These are phyloP conservation scores for Populus hybrid DNA, from an alignment of 441 rosid species.

Conservation along the genomic window DNA sequence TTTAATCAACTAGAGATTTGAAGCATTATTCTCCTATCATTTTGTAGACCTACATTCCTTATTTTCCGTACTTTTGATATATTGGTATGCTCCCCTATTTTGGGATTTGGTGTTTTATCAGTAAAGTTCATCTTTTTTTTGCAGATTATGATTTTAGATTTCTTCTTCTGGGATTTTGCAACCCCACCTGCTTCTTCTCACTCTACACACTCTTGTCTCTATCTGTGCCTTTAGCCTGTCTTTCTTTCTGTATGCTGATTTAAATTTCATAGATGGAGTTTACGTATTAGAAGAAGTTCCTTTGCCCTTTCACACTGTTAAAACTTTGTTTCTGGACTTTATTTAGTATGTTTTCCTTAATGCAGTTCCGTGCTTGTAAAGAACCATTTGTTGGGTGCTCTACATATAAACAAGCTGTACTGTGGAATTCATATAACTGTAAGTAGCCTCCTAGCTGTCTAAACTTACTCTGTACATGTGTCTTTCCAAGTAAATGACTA, in stretches of 20 bases:
- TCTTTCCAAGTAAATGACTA: neutral
- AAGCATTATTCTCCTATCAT: neutral
- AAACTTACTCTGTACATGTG: neutral
- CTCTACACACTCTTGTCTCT: neutral
- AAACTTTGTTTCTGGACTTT: neutral
- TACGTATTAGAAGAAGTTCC: neutral
- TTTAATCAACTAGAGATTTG: neutral
- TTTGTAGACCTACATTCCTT: neutral
- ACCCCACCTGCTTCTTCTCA: neutral
- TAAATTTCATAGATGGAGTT: neutral
- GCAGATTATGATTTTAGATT: neutral
- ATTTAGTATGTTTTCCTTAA: slow-evolving; percentile 2
- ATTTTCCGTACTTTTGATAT: neutral
- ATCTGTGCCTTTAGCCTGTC: neutral
- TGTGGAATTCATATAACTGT: slow-evolving; percentile 41
- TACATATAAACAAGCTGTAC: slow-evolving; percentile 22
- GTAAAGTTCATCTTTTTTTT: too few species aligned
- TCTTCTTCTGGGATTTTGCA: neutral
- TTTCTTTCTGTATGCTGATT: neutral
- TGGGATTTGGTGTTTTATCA: too few species aligned
- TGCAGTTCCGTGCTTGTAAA: slow-evolving; percentile 43
- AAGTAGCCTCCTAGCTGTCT: slow-evolving; percentile 23
- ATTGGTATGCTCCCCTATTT: neutral
- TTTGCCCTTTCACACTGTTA: neutral
- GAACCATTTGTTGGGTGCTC: slow-evolving; percentile 28